Percentiles rank a stretch among this genome's conserved stretches.
Evolutionary conservation across 2,329 filamentous ascomycete species (phyloP).

Genomic region (Penicillium sp.): DNA sequence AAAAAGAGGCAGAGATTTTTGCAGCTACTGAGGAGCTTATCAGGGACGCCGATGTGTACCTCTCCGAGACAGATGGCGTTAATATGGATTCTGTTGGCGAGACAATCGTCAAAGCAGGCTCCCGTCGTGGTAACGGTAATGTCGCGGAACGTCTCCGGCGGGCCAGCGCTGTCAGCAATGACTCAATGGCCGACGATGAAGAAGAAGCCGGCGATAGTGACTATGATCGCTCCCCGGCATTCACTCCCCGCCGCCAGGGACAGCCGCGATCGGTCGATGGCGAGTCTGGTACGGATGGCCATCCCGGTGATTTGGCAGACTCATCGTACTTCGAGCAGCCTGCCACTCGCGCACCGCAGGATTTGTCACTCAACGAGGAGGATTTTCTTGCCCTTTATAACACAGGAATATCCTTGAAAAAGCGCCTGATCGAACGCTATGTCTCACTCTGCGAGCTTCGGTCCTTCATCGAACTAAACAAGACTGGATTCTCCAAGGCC

Average conservation of each 20-base stretch:
- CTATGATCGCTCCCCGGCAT: constrained; percentile 48
- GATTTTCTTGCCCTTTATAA: constrained; percentile 68
- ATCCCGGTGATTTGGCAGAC: constrained; percentile 34
- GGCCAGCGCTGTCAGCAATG: constrained; percentile 41
- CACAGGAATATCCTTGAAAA: constrained; percentile 81
- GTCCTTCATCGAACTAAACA: constrained; percentile 92
- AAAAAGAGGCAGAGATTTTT: constrained; percentile 84
- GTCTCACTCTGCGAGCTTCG: constrained; percentile 93
- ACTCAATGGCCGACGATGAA: constrained; percentile 52
- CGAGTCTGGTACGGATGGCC: constrained; percentile 29
- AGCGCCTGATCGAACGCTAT: constrained; percentile 80
- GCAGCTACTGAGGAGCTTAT: constrained; percentile 75
- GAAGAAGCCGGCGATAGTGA: constrained; percentile 53
- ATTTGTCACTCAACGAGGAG: constrained; percentile 71
- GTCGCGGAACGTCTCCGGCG: constrained; percentile 39
- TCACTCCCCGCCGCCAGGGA: constrained; percentile 11
- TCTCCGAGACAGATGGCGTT: constrained; percentile 53
- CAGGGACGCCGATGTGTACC: constrained; percentile 66
- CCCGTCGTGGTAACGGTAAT: constrained; percentile 1
- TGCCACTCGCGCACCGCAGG: constrained; percentile 43
- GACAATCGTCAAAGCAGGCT: constrained; percentile 41
- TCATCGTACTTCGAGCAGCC: constrained; percentile 31
- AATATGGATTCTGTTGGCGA: constrained; percentile 45
- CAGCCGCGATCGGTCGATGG: constrained; percentile 27
- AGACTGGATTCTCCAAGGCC: constrained; percentile 92